Evolutionary conservation across 2,329 filamentous ascomycete species (phyloP), one percentile per base, ranked within the genome.

Genomic region (Fusarium sp.): DNA sequence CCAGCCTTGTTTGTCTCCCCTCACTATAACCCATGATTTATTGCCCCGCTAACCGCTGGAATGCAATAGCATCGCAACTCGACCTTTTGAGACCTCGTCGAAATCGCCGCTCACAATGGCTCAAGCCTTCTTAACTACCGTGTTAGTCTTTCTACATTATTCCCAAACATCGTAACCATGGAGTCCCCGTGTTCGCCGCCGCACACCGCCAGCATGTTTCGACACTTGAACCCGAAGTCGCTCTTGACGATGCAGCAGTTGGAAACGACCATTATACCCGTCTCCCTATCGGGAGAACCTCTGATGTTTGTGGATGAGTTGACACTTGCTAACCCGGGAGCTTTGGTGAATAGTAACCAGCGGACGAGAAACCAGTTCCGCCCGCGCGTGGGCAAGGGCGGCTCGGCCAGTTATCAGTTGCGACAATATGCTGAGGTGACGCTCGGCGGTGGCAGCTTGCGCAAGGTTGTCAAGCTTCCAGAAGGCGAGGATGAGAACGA

Each of bases 401-500:
- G 94, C 60, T 94, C 91, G 77, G 97, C 88, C 32, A 90, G 87
- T 89, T 97, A 97, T 86, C 96, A 98, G 84, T 88, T 99, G 77
- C 93, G 96, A 83, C 96, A 99, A 83, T 99, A 98, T 88, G 96
- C 96, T 59, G 97, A 99, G 83, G 96, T 97, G 50, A 99, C 96
- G 16, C 88, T 99, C 42, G 96, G 96, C 40, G 97, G 94, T 77
- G 96, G 96, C 54, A 98, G 95, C 83, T 85, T 99, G 84, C 91
- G 95, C 79, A 98, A 99, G 86, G 95, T 97, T 33, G 96, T 99
- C 75, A 97, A 96, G 87, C 87, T 99, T 70, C 96, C 97, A 19
- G 97, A 99, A 80, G 96, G 97, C 67, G 96, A 99, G 81, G 96
- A 99, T 81, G 89, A 97, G 85, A 97, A 98, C 81, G 96, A 99